Percentiles rank a stretch among this genome's conserved stretches.
Conservation (phyloP, 1,284 basidiomycete genomes). For the Boletus austroedulis region DNA sequence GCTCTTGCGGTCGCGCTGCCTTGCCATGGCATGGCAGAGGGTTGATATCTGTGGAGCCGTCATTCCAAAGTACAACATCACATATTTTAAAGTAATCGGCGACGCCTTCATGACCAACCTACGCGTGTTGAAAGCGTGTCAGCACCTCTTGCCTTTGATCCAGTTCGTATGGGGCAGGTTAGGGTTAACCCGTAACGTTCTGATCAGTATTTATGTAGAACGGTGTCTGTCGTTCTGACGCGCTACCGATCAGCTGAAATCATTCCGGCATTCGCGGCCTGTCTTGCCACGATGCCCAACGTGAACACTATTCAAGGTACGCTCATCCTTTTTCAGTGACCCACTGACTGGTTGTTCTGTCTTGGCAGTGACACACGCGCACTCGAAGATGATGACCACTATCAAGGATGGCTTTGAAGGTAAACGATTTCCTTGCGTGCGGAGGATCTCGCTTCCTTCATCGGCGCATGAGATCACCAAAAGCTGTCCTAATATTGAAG, state of each 20-base stretch:
- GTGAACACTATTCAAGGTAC: constrained; percentile 34
- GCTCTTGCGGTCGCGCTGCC: constrained; percentile 8
- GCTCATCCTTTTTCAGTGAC: background rate
- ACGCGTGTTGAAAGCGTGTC: constrained; percentile 1
- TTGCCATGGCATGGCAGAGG: constrained; percentile 11
- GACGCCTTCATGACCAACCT: background rate
- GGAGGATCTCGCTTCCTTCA: constrained; percentile 27
- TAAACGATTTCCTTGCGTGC: constrained; percentile 28
- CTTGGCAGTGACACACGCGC: constrained; percentile 1
- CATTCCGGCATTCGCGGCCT: constrained; percentile 33
- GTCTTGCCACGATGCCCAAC: constrained; percentile 35
- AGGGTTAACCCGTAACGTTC: too few relatives aligned
- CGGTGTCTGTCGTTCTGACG: constrained; percentile 25
- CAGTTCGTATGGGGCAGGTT: constrained; percentile 3
- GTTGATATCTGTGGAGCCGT: constrained; percentile 3
- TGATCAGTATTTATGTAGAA: constrained; percentile 21
- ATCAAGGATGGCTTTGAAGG: constrained; percentile 32
- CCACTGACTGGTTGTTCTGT: background rate
- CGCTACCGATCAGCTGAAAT: constrained; percentile 12
- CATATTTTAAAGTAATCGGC: background rate
- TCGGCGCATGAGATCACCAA: constrained; percentile 36
- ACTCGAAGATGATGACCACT: constrained; percentile 24
- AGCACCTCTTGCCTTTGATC: constrained; percentile 9
- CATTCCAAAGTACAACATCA: background rate
- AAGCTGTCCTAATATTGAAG: constrained; percentile 33